Evolutionary conservation across 2,329 filamentous ascomycete genomes (phyloP).

Genomic region (Colletotrichum acutatum): DNA sequence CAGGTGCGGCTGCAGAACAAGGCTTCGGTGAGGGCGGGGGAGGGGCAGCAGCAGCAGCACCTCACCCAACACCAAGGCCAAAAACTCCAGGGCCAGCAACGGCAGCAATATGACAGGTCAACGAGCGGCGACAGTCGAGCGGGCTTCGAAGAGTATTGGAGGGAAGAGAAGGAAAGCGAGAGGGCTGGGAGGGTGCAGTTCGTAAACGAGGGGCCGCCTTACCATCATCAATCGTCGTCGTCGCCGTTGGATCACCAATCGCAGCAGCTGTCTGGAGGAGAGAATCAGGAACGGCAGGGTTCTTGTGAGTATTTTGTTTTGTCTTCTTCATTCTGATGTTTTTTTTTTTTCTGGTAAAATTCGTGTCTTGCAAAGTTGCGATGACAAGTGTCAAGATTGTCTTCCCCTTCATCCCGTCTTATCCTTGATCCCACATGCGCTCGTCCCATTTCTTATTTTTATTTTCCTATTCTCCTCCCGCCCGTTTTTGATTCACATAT

Average conservation of each 20-base stretch:
- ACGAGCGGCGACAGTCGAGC: conserved; percentile 44
- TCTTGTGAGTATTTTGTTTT: conserved; percentile 23
- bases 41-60: conserved; percentile 7
- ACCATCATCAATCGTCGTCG: conserved; percentile 19
- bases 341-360: background rate
- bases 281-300: conserved; percentile 7
- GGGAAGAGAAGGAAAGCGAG: conserved; percentile 52
- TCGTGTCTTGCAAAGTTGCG: no score
- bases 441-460: background rate
- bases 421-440: background rate
- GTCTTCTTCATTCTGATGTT: background rate
- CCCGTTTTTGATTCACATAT: background rate
- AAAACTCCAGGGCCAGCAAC: background rate
- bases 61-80: background rate
- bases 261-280: background rate
- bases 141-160: conserved; percentile 61
- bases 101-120: conserved; percentile 8
- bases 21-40: conserved; percentile 7
- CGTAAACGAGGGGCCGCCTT: conserved; percentile 43
- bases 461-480: background rate
- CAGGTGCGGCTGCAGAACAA: conserved; percentile 17
- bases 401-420: background rate
- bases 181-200: conserved; percentile 48
- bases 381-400: no score
- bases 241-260: conserved; percentile 13